Conservation (phyloP, 2,329 filamentous ascomycete genomes). For the Cadophora malorum region DNA sequence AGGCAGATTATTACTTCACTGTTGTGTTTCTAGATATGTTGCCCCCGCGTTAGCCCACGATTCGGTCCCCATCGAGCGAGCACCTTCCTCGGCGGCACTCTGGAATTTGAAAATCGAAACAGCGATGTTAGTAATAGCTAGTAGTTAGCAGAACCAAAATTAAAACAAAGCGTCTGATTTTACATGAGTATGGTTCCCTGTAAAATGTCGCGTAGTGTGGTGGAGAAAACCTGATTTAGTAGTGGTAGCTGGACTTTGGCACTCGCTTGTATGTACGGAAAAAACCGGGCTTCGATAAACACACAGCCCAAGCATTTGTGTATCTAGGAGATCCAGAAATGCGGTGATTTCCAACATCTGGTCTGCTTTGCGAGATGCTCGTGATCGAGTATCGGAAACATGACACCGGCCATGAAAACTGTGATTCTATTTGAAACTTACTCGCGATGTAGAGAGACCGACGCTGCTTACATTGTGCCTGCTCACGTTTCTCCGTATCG, state of each 20-base stretch:
- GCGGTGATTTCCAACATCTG: too few species aligned
- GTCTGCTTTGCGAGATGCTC: too few species aligned
- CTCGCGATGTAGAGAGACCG: too few species aligned
- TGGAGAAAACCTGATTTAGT: background rate
- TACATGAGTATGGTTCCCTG: background rate
- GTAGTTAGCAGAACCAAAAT: slow-evolving; percentile 32
- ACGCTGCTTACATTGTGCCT: too few species aligned
- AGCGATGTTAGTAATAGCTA: slow-evolving; percentile 28
- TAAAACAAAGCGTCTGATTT: slow-evolving; percentile 10
- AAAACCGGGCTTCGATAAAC: too few species aligned
- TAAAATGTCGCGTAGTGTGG: background rate
- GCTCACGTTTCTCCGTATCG: too few species aligned
- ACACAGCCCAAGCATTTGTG: too few species aligned
- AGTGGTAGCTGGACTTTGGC: background rate
- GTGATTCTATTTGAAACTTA: background rate
- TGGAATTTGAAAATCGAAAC: slow-evolving; percentile 23
- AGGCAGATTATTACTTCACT: slow-evolving; percentile 39
- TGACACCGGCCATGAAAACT: too few species aligned
- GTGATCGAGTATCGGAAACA: too few species aligned
- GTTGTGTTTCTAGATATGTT: slow-evolving; percentile 45
- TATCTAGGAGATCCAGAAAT: too few species aligned
- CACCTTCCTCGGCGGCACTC: slow-evolving; percentile 18
- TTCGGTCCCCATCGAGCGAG: slow-evolving; percentile 32
- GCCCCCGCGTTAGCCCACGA: slow-evolving; percentile 29
- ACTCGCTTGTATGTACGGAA: too few species aligned